Conservation (phyloP, 306 rosid genomes). For the Quercus robur region DNA sequence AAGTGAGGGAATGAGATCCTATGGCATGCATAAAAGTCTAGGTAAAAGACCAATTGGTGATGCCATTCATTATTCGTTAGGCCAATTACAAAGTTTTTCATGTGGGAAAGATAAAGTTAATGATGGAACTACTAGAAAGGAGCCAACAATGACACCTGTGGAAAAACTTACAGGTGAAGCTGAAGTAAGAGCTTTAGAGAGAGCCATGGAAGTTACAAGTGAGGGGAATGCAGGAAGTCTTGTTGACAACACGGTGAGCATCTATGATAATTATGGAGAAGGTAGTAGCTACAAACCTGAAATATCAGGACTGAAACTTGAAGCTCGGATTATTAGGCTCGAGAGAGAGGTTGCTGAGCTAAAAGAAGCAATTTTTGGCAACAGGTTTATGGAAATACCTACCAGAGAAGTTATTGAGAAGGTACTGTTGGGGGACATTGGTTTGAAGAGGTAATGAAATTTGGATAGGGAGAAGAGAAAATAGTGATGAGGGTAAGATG, state of each 20-base stretch:
- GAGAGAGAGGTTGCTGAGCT: too few relatives aligned
- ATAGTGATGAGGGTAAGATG: too few relatives aligned
- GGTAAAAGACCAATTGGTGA: neutral
- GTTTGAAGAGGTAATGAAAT: too few relatives aligned
- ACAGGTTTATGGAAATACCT: too few relatives aligned
- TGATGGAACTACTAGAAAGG: neutral
- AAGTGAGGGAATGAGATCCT: neutral
- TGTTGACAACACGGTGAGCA: neutral
- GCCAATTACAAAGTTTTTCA: slow-evolving; percentile 5
- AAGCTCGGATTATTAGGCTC: too few relatives aligned
- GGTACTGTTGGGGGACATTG: too few relatives aligned
- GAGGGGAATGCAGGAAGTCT: neutral
- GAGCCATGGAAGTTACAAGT: slow-evolving; percentile 2
- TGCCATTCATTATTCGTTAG: neutral
- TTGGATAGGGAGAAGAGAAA: too few relatives aligned
- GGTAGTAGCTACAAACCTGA: neutral
- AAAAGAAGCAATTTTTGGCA: too few relatives aligned
- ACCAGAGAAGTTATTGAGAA: too few relatives aligned
- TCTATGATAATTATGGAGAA: neutral
- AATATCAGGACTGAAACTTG: too few relatives aligned
- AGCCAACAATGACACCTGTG: neutral
- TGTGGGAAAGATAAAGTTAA: neutral
- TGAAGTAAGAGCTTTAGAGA: neutral
- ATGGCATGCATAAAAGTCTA: neutral
- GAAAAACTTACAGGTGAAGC: neutral